Conservation (phyloP, 768 basidiomycete species). For the Dentipellis sp. region DNA sequence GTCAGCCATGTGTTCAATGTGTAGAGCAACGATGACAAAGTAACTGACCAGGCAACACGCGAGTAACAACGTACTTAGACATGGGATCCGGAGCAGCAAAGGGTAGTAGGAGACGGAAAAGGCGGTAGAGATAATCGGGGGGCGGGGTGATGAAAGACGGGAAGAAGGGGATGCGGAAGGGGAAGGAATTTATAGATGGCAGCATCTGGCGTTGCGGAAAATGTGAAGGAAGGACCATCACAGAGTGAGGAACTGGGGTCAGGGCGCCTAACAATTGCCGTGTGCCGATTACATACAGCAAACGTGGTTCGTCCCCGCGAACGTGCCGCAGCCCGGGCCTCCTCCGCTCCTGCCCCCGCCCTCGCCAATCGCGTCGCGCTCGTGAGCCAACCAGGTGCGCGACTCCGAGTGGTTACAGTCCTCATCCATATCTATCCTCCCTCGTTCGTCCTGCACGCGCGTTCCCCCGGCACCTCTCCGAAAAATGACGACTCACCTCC, state of each 20-base stretch:
- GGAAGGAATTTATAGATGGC: neutral
- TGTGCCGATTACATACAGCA: slow-evolving; percentile 9
- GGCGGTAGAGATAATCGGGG: neutral
- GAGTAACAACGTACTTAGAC: neutral
- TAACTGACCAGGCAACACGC: slow-evolving; percentile 17
- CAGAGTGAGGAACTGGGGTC: neutral
- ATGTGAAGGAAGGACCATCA: neutral
- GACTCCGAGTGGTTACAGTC: too few species aligned
- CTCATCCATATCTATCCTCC: too few species aligned
- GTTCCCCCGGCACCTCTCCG: too few species aligned
- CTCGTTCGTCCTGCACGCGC: too few species aligned
- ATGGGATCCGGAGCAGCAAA: neutral
- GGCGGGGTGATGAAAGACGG: neutral
- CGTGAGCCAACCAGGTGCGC: neutral
- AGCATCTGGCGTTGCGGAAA: neutral
- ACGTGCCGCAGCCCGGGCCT: slow-evolving; percentile 1
- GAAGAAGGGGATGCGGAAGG: neutral
- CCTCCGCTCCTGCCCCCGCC: neutral
- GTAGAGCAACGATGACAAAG: neutral
- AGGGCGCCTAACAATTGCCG: neutral
- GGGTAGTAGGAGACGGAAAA: neutral
- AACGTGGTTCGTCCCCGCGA: slow-evolving; percentile 9
- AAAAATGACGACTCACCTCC: too few species aligned
- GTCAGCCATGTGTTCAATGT: neutral
- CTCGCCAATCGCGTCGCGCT: slow-evolving; percentile 9